Evolutionary conservation across 2,329 filamentous ascomycete species (phyloP).

Genomic region (Fusarium papillatum): DNA sequence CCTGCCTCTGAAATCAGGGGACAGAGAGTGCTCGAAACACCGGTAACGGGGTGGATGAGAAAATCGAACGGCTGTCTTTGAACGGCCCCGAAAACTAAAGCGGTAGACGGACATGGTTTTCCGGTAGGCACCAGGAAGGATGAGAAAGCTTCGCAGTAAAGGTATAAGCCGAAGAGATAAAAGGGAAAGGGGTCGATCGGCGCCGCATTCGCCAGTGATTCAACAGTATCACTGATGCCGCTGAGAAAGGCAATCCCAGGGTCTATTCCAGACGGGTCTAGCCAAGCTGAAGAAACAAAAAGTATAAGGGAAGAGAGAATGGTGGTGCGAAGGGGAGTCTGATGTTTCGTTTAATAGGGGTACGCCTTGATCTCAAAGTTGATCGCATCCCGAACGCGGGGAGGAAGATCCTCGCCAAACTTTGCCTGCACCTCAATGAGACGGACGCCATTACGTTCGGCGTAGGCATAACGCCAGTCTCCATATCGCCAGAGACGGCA

Average conservation of each 20-base stretch:
- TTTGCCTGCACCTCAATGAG: constrained; percentile 11
- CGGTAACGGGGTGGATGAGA: not conserved
- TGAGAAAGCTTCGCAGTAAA: not conserved
- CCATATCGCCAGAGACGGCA: not conserved
- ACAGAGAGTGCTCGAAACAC: not conserved
- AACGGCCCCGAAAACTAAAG: not conserved
- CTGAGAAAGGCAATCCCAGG: not conserved
- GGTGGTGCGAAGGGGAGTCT: not conserved
- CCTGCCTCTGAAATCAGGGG: not conserved
- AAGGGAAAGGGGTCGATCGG: not conserved
- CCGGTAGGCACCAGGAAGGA: not conserved
- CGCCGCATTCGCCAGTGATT: not conserved
- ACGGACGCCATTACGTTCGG: constrained; percentile 5
- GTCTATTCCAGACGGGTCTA: not conserved
- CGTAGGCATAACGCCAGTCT: not conserved
- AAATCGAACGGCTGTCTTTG: not conserved
- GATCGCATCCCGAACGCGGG: not conserved
- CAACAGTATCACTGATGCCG: not conserved
- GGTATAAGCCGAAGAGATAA: not conserved
- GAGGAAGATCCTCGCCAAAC: not conserved
- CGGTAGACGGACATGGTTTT: not conserved
- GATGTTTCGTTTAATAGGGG: not conserved
- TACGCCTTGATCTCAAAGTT: constrained; percentile 15
- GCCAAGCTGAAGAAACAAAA: not conserved
- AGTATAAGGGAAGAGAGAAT: not conserved